phyloP scores from a whole-genome alignment of 495 filamentous ascomycete species.

The Tuber brumale region DNA sequence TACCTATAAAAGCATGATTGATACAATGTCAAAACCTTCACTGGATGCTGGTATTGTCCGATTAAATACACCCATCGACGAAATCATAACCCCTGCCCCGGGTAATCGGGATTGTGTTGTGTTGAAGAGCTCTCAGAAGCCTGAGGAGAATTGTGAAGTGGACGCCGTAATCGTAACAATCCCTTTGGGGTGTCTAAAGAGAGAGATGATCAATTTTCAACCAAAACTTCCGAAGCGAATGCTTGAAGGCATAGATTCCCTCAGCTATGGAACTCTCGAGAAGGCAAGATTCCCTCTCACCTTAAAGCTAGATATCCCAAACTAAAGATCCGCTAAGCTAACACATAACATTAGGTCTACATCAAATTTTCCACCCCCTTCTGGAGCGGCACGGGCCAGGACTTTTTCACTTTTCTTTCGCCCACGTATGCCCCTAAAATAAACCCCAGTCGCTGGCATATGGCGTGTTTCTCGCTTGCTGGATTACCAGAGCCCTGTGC shows the following conservation, averaged over 20 bases:
- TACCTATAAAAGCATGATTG: conserved; percentile 73
- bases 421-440: conserved; percentile 55
- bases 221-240: conserved; percentile 64
- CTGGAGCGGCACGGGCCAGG: conserved; percentile 44
- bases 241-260: conserved; percentile 61
- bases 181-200: conserved; percentile 85
- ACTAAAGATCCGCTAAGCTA: not conserved
- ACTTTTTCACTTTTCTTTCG: conserved; percentile 63
- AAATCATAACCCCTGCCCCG: conserved; percentile 45
- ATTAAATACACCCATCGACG: conserved; percentile 53
- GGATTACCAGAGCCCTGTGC: conserved; percentile 54
- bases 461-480: conserved; percentile 72
- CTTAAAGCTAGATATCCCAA: not conserved
- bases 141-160: conserved; percentile 51
- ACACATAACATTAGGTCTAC: conserved; percentile 55
- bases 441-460: conserved; percentile 65
- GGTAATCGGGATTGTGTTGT: conserved; percentile 36
- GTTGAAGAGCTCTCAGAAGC: conserved; percentile 20
- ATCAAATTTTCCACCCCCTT: conserved; percentile 68
- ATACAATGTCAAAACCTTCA: conserved; percentile 58
- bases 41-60: conserved; percentile 58
- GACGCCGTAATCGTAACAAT: conserved; percentile 81
- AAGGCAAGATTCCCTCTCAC: conserved; percentile 50
- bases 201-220: conserved; percentile 60
- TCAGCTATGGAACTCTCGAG: conserved; percentile 83